These are phyloP conservation scores for Trichoderma cornu-damae DNA, from an alignment of 2,329 filamentous ascomycete genomes.

Conservation along the genomic window DNA sequence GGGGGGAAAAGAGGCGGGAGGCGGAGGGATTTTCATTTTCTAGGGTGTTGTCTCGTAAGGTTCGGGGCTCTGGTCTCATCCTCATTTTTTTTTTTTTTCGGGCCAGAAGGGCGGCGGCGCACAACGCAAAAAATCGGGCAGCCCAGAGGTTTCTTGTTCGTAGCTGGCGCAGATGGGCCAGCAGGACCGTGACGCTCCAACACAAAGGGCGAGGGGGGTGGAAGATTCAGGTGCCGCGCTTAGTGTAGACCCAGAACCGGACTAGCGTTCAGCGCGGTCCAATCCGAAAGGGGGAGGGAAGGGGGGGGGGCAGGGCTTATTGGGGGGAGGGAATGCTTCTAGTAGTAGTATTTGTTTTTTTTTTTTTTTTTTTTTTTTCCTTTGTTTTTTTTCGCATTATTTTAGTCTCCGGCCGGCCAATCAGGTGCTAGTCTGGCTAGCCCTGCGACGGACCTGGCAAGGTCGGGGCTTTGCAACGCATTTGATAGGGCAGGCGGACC, in stretches of 20 bases:
- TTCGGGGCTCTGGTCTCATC: slow-evolving; percentile 39
- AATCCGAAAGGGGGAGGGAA: slow-evolving; percentile 10
- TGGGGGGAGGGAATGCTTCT: not conserved
- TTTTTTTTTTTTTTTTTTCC: not conserved
- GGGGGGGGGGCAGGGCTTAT: too few relatives aligned
- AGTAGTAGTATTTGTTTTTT: too few relatives aligned
- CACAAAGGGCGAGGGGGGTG: slow-evolving; percentile 16
- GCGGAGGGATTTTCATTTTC: slow-evolving; percentile 31
- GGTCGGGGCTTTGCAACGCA: not conserved
- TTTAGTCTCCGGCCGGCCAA: slow-evolving; percentile 12
- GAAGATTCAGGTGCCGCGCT: slow-evolving; percentile 19
- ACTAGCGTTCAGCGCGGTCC: not conserved
- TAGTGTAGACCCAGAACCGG: slow-evolving; percentile 2
- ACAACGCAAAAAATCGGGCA: slow-evolving; percentile 30
- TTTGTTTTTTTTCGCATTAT: slow-evolving; percentile 10
- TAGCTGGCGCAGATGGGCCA: slow-evolving; percentile 15
- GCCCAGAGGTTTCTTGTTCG: slow-evolving; percentile 20
- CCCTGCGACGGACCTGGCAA: slow-evolving; percentile 13
- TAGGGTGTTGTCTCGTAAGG: slow-evolving; percentile 35
- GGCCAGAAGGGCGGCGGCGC: slow-evolving; percentile 38
- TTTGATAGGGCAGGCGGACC: not conserved
- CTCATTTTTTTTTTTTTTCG: slow-evolving; percentile 38
- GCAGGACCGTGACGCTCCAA: slow-evolving; percentile 26
- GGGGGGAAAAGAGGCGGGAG: slow-evolving; percentile 27
- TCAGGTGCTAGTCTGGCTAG: slow-evolving; percentile 11